These are phyloP conservation scores for Rhodamnia rubescens DNA, from an alignment of 345 rosid genomes.

Conservation along the genomic window DNA sequence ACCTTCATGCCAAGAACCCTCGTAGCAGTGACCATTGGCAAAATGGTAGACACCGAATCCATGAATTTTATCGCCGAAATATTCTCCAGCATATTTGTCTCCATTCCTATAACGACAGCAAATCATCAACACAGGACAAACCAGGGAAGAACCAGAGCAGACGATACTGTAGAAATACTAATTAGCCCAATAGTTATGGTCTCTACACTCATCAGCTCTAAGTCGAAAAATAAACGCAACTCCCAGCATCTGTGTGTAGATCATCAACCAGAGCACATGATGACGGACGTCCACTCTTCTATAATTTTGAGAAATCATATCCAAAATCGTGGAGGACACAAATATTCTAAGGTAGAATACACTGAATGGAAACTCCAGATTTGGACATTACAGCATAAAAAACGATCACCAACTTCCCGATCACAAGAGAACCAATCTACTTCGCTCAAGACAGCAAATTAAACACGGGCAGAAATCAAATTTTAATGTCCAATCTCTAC, in stretches of 20 bases:
- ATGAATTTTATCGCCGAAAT: slow-evolving; percentile 85
- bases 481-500: neutral
- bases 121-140: neutral
- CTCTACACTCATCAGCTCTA: neutral
- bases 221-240: neutral
- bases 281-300: neutral
- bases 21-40: slow-evolving; percentile 80
- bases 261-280: neutral
- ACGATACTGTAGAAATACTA: neutral
- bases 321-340: neutral
- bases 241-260: neutral
- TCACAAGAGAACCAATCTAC: neutral
- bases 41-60: slow-evolving; percentile 91
- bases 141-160: neutral
- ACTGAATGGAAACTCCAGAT: neutral
- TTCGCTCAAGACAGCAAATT: neutral
- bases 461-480: neutral
- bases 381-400: neutral
- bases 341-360: neutral
- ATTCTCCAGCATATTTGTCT: slow-evolving; percentile 87
- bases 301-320: neutral
- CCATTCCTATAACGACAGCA: slow-evolving; percentile 59
- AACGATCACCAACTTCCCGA: neutral
- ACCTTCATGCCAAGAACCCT: slow-evolving; percentile 99
- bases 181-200: neutral